Evolutionary conservation across 108 stramenopile genomes (phyloP).

Genomic region (Nitzschia putrida): DNA sequence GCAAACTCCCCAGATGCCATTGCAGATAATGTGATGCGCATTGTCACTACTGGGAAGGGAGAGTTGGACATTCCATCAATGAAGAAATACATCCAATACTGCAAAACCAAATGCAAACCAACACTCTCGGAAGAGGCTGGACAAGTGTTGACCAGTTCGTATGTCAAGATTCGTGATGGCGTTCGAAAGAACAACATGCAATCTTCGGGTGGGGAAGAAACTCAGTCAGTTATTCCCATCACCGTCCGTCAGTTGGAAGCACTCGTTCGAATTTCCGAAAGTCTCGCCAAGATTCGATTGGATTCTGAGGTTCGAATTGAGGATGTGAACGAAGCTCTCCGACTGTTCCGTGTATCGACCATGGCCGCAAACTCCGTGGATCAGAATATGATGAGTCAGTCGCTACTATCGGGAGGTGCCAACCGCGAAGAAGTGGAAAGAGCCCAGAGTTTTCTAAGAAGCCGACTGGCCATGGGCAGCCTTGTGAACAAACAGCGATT

Average conservation of each 20-base stretch:
- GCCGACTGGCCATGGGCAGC: constrained; percentile 68
- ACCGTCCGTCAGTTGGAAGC: constrained; percentile 99
- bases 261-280: constrained; percentile 94
- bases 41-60: constrained; percentile 78
- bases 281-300: constrained; percentile 96
- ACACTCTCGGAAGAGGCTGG: constrained; percentile 88
- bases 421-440: constrained; percentile 72
- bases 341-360: constrained; percentile 96
- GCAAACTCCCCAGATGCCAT: constrained; percentile 74
- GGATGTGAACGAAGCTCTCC: constrained; percentile 98
- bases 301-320: constrained; percentile 87
- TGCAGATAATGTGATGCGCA: constrained; percentile 82
- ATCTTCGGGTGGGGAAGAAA: constrained; percentile 8
- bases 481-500: constrained; percentile 84
- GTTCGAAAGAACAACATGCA: constrained; percentile 61
- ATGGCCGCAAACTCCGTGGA: constrained; percentile 91
- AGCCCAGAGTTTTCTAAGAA: constrained; percentile 75
- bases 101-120: constrained; percentile 89
- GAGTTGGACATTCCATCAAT: constrained; percentile 92
- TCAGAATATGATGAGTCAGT: constrained; percentile 31
- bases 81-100: constrained; percentile 98
- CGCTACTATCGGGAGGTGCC: constrained; percentile 18
- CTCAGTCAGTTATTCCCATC: constrained; percentile 90
- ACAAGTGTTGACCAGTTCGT: constrained; percentile 82
- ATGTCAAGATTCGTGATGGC: constrained; percentile 95